phyloP scores from a whole-genome alignment of 164 flowering plant species.

The Umbilicus rupestris region DNA sequence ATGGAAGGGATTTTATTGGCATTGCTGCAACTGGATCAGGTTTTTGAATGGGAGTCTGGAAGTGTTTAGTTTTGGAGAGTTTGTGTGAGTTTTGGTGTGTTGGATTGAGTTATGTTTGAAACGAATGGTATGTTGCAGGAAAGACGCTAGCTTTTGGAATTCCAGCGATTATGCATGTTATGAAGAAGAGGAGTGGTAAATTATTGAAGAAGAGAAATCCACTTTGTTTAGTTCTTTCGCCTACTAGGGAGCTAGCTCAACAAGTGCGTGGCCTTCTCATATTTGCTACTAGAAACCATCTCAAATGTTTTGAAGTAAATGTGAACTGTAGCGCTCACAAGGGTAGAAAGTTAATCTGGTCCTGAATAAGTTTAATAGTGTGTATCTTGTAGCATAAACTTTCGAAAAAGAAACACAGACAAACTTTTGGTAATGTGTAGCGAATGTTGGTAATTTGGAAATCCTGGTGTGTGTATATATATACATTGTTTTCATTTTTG shows the following conservation, averaged over 20 bases:
- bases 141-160: conserved; percentile 93
- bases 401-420: too few species aligned
- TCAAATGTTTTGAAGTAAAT: too few species aligned
- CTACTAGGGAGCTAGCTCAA: conserved; percentile 97
- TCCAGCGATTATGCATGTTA: conserved; percentile 82
- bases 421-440: too few species aligned
- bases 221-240: conserved; percentile 76
- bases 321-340: too few species aligned
- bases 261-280: conserved; percentile 39
- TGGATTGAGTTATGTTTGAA: background rate
- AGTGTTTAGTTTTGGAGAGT: background rate
- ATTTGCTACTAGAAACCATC: background rate
- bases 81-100: background rate
- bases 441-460: too few species aligned
- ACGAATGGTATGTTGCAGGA: conserved; percentile 27
- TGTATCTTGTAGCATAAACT: too few species aligned
- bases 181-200: conserved; percentile 38
- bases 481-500: too few species aligned
- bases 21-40: conserved; percentile 88
- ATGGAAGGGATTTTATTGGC: conserved; percentile 85
- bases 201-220: conserved; percentile 39
- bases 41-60: conserved; percentile 9
- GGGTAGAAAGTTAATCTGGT: too few species aligned
- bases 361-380: too few species aligned
- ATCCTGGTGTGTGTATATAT: too few species aligned